Base-by-base conservation (phyloP, 129 eudicot species). In the Artemisia annua region DNA sequence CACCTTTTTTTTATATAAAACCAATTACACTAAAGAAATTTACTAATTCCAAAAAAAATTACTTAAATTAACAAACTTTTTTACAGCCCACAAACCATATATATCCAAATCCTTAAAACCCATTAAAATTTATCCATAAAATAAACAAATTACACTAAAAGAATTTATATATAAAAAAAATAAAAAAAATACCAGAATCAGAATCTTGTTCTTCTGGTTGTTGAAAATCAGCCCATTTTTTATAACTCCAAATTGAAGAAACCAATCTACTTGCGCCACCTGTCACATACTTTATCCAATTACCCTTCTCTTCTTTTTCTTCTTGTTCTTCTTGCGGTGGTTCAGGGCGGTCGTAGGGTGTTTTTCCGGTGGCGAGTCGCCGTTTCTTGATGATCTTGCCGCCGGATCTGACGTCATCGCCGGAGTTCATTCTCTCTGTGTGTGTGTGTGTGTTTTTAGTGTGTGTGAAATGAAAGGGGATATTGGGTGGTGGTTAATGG, bases 181-280 rank as follows among this genome's bases (percentile, higher is more conserved):
- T 4, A 3, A 50, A 0, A 48, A 48, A 2, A 15, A 9, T 77
- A 80, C 83, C 83, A 60, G 83, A 80, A 74, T 69, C 68, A 80
- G 84, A 75, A 75, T 75, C 77, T 4, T 62, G 61, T 13, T 80
- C 77, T 9, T 75, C 61, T 18, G 76, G 63, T 2, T 10, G 12
- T 8, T 75, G 62, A 59, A n/a, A 48, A 48, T 75, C 53, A 39
- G 52, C 71, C 84, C 80, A 80, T 28, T n/a, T 69, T 3, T 69
- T 71, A 10, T 80, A 76, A 66, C 55, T 69, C 84, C 84, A 80
- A 62, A 80, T 0, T 4, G 84, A 69, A 19, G 84, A 80, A 63
- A 80, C 7, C 44, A 80, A 72, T 80, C 70, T 80, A 52, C 55
- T 64, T 15, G 84, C 84, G 68, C 79, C 84, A 18, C 51, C 71